phyloP scores from a whole-genome alignment of 441 rosid genomes.

The Adansonia gregorii region DNA sequence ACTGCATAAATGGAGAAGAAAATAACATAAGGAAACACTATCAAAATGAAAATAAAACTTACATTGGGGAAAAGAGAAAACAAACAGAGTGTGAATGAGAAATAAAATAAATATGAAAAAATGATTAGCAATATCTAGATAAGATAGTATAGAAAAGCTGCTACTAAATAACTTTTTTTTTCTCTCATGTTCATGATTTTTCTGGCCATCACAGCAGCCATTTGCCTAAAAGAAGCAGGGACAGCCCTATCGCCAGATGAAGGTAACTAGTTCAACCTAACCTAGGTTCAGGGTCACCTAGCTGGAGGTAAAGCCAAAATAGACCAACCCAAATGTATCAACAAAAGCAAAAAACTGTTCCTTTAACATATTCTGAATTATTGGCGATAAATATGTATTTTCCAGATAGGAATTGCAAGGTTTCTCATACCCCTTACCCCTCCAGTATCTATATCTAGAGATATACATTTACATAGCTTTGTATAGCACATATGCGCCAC shows the following conservation, averaged over 20 bases:
- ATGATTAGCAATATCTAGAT: neutral
- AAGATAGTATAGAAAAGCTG: neutral
- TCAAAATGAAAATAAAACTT: conserved; percentile 13
- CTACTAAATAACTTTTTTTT: neutral
- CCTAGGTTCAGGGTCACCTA: conserved; percentile 3
- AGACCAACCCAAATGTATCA: neutral
- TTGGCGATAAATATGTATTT: neutral
- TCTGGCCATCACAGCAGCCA: neutral
- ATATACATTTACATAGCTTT: neutral
- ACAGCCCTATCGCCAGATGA: neutral
- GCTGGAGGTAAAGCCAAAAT: neutral
- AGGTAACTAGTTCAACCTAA: conserved; percentile 7
- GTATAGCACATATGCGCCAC: neutral
- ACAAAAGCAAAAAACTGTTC: neutral
- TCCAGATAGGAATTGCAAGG: neutral
- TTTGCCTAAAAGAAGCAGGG: neutral
- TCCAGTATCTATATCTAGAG: neutral
- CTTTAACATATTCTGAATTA: conserved; percentile 1
- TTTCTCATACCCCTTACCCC: neutral
- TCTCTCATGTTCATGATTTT: conserved; percentile 13
- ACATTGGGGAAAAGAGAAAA: neutral
- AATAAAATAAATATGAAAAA: neutral
- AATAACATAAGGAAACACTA: conserved; percentile 10
- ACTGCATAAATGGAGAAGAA: conserved; percentile 50
- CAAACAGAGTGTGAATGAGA: conserved; percentile 10